phyloP scores from a whole-genome alignment of 2,329 filamentous ascomycete genomes.

The Aspergillus sp. region DNA sequence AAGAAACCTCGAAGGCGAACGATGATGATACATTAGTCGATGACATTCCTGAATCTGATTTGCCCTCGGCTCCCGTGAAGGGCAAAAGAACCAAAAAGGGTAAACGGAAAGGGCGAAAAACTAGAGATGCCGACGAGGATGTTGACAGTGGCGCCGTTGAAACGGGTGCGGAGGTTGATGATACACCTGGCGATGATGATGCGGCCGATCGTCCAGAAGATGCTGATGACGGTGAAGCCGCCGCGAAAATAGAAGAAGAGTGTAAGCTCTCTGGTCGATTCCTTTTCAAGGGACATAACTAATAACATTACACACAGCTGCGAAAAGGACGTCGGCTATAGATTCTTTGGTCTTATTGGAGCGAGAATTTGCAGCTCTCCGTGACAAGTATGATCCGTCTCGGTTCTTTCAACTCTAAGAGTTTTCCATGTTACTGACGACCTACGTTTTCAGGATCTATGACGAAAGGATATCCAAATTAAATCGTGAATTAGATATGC shows the following conservation, averaged over 20 bases:
- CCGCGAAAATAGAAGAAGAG: slow-evolving; percentile 55
- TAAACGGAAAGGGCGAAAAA: slow-evolving; percentile 47
- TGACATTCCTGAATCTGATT: slow-evolving; percentile 32
- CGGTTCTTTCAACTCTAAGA: not conserved
- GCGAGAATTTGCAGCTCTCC: slow-evolving; percentile 81
- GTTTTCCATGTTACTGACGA: slow-evolving; percentile 13
- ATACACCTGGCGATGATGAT: slow-evolving; percentile 52
- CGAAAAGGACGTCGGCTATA: slow-evolving; percentile 76
- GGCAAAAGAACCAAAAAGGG: slow-evolving; percentile 47
- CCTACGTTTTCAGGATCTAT: slow-evolving; percentile 64
- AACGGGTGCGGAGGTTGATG: slow-evolving; percentile 44
- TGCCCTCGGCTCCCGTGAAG: slow-evolving; percentile 31
- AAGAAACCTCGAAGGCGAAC: slow-evolving; percentile 30
- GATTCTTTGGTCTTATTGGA: slow-evolving; percentile 79
- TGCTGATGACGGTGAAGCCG: slow-evolving; percentile 44
- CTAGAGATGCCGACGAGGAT: slow-evolving; percentile 40
- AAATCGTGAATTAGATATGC: slow-evolving; percentile 65
- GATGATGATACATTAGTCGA: slow-evolving; percentile 34
- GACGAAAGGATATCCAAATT: slow-evolving; percentile 83
- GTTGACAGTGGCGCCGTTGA: slow-evolving; percentile 39
- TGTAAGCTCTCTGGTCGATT: slow-evolving; percentile 35
- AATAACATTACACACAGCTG: slow-evolving; percentile 51
- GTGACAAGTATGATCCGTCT: slow-evolving; percentile 56
- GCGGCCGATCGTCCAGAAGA: slow-evolving; percentile 49
- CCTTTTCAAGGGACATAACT: not conserved